Percentiles rank a stretch among this genome's conserved stretches.
These are phyloP conservation scores for Digitaria exilis DNA, from an alignment of 202 grass and related monocot species.

Conservation along the genomic window DNA sequence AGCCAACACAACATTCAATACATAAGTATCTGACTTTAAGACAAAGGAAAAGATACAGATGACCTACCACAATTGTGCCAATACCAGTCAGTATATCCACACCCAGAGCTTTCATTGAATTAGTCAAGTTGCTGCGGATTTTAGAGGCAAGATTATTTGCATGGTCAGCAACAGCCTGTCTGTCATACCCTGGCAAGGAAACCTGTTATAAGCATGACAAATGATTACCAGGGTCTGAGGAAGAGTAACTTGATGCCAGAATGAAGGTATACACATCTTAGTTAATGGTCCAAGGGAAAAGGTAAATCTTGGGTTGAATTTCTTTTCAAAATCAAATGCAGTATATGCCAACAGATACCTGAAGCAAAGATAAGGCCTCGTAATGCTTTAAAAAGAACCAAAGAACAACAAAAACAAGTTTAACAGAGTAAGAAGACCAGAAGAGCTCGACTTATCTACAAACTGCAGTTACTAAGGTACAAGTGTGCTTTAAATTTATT, in stretches of 20 bases:
- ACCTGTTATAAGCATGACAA: constrained; percentile 54
- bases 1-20: background rate
- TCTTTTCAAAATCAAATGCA: background rate
- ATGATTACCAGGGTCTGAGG: constrained; percentile 11
- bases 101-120: constrained; percentile 88
- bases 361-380: background rate
- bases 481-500: background rate
- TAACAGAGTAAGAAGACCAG: background rate
- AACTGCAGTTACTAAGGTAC: constrained; percentile 20
- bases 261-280: background rate
- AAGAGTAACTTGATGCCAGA: background rate
- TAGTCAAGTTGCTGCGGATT: constrained; percentile 89
- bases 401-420: constrained; percentile 19
- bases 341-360: background rate
- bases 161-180: constrained; percentile 89
- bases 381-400: background rate
- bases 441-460: constrained; percentile 5
- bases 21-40: background rate
- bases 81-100: constrained; percentile 88
- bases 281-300: constrained; percentile 9
- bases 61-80: constrained; percentile 77
- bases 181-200: constrained; percentile 79
- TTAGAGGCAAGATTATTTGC: constrained; percentile 94
- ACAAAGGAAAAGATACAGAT: background rate
- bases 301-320: background rate